These are phyloP conservation scores for Lentinula sp. DNA, from an alignment of 768 basidiomycete species.

Conservation along the genomic window DNA sequence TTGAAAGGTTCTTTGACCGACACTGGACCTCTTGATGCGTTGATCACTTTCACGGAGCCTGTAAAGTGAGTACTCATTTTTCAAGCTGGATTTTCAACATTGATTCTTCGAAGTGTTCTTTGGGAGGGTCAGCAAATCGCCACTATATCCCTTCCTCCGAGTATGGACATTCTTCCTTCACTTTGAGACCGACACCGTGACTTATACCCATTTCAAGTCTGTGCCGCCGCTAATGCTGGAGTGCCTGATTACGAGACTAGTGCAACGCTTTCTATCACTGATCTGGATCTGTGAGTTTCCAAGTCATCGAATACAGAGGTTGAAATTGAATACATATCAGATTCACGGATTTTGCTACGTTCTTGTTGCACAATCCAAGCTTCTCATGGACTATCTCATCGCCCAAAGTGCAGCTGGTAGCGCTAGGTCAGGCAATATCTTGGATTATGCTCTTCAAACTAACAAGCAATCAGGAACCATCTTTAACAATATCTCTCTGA, in stretches of 20 bases:
- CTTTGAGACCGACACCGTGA: background rate
- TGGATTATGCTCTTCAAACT: background rate
- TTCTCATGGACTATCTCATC: conserved; percentile 74
- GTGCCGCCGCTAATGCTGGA: conserved; percentile 60
- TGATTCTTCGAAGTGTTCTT: conserved; percentile 34
- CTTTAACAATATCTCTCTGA: conserved; percentile 58
- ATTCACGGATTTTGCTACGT: conserved; percentile 63
- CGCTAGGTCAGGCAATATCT: conserved; percentile 27
- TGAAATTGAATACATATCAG: conserved; percentile 16
- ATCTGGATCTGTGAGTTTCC: conserved; percentile 37
- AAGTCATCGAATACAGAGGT: too few relatives aligned
- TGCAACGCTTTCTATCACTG: conserved; percentile 50
- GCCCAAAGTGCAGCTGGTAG: conserved; percentile 51
- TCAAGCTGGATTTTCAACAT: background rate
- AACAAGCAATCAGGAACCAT: conserved; percentile 37
- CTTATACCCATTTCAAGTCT: conserved; percentile 33
- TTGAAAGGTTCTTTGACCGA: conserved; percentile 57
- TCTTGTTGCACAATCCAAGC: conserved; percentile 53
- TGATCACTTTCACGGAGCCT: conserved; percentile 60
- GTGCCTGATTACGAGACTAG: conserved; percentile 55
- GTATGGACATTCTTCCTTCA: conserved; percentile 22
- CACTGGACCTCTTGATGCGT: conserved; percentile 62
- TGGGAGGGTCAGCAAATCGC: conserved; percentile 65
- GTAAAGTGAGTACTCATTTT: conserved; percentile 36
- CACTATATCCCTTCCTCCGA: conserved; percentile 52